Evolutionary conservation across 257 asterid species (phyloP), one percentile per base, ranked within the genome.

Genomic region (Lithospermum erythrorhizon): DNA sequence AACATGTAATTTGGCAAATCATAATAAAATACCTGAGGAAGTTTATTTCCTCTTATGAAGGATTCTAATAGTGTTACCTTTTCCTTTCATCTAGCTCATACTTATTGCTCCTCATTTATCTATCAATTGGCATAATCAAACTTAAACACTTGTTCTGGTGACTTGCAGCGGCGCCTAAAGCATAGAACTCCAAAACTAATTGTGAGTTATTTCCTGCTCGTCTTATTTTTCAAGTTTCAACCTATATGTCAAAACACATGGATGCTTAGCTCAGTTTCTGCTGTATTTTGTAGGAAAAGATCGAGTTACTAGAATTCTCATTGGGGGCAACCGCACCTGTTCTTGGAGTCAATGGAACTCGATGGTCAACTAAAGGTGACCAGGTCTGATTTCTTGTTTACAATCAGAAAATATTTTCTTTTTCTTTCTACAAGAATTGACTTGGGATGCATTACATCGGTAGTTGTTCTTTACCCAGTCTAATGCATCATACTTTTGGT

Each of bases 251-350:
- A 55, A 59, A 63, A 20, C 54, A 58, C 54, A 58, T 32, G 55
- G 25, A 53, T 35, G 45, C 60, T 63, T 27, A 53, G 29, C 67
- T 61, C 49, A 62, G 45, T 13, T 25, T 21, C 21, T 56, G 18
- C 62, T n/a, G 22, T 58, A 35, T 37, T 75, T 58, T 77, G 55
- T 62, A 93, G 99, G 99, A 93, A 74, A 93, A 81, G 74, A 83
- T 93, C 30, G 96, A 93, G 65, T 70, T 93, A 62, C 94, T 70
- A 82, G 94, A 64, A 55, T 93, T 93, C 78, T 93, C 91, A 45
- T 84, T 93, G 60, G 99, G 99, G 68, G 79, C 89, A n/a, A 70
- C 74, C 19, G 90, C 99, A 69, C 99, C 99, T 23, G 19, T 88
- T 59, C 63, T 93, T 41, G 97, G 99, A 69, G 81, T 83, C 72